A percentile compares a stretch with the other conserved stretches of the same genome.
Conservation (phyloP, 371 early-diverging fungal species). For the Mucor racemosus region DNA sequence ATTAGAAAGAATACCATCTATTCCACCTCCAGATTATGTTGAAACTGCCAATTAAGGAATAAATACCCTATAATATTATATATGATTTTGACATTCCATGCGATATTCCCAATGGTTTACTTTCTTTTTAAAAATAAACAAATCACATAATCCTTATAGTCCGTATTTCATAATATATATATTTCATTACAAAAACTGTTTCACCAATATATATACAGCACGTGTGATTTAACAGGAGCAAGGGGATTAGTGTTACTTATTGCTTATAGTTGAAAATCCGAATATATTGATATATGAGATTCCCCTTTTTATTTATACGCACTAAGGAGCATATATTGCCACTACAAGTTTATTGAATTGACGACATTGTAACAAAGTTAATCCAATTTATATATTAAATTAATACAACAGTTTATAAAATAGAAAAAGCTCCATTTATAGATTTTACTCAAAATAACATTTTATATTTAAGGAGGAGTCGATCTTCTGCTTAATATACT, state of each 20-base stretch:
- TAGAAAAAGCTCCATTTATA: constrained; percentile 3
- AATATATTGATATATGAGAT: neutral
- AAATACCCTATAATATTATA: neutral
- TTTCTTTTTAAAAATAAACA: neutral
- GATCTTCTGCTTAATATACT: constrained; percentile 12
- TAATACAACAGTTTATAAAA: neutral
- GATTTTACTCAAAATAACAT: constrained; percentile 1
- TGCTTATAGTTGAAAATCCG: neutral
- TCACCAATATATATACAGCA: constrained; percentile 7
- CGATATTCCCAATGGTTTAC: constrained; percentile 3
- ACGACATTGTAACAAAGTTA: neutral
- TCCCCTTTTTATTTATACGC: neutral
- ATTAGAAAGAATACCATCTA: constrained; percentile 43
- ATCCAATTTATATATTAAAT: constrained; percentile 8
- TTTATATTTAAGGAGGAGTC: constrained; percentile 14
- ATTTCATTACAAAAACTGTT: neutral
- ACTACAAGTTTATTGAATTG: neutral
- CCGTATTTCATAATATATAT: neutral
- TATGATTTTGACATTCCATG: neutral
- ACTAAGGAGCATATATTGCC: neutral
- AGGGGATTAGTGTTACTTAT: constrained; percentile 3
- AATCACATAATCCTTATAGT: neutral
- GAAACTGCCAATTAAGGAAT: constrained; percentile 15
- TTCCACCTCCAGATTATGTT: constrained; percentile 51
- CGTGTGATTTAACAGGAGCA: constrained; percentile 2